These are phyloP conservation scores for Thielaviopsis ethacetica DNA, from an alignment of 2,329 filamentous ascomycete genomes.

Conservation along the genomic window DNA sequence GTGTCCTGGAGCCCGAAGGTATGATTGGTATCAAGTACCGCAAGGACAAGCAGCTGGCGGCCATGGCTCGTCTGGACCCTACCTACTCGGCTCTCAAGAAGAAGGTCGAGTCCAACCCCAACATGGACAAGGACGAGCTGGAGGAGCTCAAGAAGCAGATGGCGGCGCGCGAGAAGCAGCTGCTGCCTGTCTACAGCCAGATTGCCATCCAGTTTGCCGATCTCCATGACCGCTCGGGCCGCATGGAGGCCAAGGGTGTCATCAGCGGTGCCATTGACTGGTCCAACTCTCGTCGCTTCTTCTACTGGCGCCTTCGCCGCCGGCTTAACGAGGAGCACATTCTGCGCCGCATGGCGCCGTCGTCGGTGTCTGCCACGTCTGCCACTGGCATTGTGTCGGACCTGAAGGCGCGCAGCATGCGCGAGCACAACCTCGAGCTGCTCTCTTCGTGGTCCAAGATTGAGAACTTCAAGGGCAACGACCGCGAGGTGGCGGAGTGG, in stretches of 20 bases:
- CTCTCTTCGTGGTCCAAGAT: slow-evolving; percentile 74
- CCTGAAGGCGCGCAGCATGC: slow-evolving; percentile 33
- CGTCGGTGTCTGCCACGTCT: slow-evolving; percentile 21
- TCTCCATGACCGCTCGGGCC: slow-evolving; percentile 86
- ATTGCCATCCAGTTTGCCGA: slow-evolving; percentile 96
- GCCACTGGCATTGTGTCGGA: slow-evolving; percentile 19
- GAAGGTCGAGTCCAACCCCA: slow-evolving; percentile 46
- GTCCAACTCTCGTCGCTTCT: slow-evolving; percentile 85
- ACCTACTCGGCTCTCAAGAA: slow-evolving; percentile 73
- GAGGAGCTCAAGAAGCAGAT: slow-evolving; percentile 72
- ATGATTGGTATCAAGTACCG: slow-evolving; percentile 98
- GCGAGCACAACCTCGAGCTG: slow-evolving; percentile 52
- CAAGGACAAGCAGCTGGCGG: slow-evolving; percentile 91
- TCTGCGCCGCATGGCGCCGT: slow-evolving; percentile 63
- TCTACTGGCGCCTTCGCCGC: slow-evolving; percentile 98
- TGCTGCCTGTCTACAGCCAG: slow-evolving; percentile 86
- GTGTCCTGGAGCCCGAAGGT: slow-evolving; percentile 94
- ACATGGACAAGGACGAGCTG: slow-evolving; percentile 55
- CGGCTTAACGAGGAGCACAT: slow-evolving; percentile 96
- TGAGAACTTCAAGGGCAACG: slow-evolving; percentile 58
- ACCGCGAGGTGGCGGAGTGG: slow-evolving; percentile 78
- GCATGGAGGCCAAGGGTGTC: slow-evolving; percentile 95
- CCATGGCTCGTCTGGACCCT: slow-evolving; percentile 85
- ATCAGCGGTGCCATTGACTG: slow-evolving; percentile 75
- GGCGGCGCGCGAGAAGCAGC: slow-evolving; percentile 66